Evolutionary conservation across 768 basidiomycete genomes (phyloP).

Genomic region (Mycena chlorophos): DNA sequence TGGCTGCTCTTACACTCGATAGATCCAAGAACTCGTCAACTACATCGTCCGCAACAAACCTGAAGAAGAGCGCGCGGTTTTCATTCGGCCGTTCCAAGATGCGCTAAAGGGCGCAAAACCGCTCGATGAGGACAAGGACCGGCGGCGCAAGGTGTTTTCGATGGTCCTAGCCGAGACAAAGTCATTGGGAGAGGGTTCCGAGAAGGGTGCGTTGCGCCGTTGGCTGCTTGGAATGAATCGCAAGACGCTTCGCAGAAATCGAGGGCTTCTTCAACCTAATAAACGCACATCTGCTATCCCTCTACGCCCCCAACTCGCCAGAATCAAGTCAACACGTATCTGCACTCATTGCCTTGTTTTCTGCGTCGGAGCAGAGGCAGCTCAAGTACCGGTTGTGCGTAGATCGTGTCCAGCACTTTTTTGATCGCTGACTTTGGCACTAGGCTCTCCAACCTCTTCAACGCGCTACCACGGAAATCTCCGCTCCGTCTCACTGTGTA

Average conservation of each 20-base stretch:
- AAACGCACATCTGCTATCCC: slow-evolving; percentile 66
- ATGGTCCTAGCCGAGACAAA: slow-evolving; percentile 64
- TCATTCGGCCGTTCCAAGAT: slow-evolving; percentile 68
- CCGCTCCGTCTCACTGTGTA: slow-evolving; percentile 65
- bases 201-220: slow-evolving; percentile 58
- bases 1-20: slow-evolving; percentile 11
- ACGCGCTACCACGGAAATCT: slow-evolving; percentile 67
- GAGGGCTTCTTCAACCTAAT: slow-evolving; percentile 89
- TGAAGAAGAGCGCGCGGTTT: slow-evolving; percentile 66
- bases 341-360: slow-evolving; percentile 54
- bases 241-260: slow-evolving; percentile 49
- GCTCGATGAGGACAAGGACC: slow-evolving; percentile 53
- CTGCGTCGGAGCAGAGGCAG: slow-evolving; percentile 52
- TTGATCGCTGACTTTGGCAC: slow-evolving; percentile 14
- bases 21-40: slow-evolving; percentile 79
- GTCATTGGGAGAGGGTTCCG: slow-evolving; percentile 72
- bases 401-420: neutral
- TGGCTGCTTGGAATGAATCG: neutral
- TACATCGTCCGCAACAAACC: slow-evolving; percentile 67
- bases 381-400: slow-evolving; percentile 79
- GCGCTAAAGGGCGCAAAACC: slow-evolving; percentile 54
- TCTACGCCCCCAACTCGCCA: slow-evolving; percentile 55
- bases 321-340: slow-evolving; percentile 55
- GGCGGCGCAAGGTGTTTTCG: slow-evolving; percentile 55
- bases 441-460: slow-evolving; percentile 85